Evolutionary conservation across 1,284 basidiomycete genomes (phyloP), one percentile per base, ranked within the genome.

Genomic region (Golubevia pallescens): DNA sequence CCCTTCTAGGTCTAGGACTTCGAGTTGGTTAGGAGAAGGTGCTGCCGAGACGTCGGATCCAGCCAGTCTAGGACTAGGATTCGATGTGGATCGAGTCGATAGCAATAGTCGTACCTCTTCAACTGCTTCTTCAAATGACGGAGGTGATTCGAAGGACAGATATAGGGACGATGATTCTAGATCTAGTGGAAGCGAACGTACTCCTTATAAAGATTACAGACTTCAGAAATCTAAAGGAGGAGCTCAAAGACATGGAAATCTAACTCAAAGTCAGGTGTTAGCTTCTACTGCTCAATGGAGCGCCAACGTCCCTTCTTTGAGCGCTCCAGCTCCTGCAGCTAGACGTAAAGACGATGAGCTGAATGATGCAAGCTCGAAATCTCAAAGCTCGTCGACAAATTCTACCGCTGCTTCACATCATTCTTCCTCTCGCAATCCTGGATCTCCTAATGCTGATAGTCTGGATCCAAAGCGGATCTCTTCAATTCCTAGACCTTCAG

Each of bases 291-390:
- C 65, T 24, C 59, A 63, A n/a, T 73, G 73, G 73, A 67, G 69
- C 54, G 66, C 68, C 0, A 63, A 69, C 21, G 67, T 73, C 10
- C 73, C 73, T 3, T 67, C 68, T 6, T 28, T 77, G 58, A 61
- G 64, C 16, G 63, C 73, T 13, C 75, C 75, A 8, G 68, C 68
- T 2, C 75, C 68, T 3, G 75, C 75, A 6, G 71, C 63, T 5
- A 58, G 65, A 55, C 59, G 61, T 58, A 55, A 62, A 21, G 69
- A 66, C 48, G 69, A 48, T 10, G 42, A 48, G 16, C 10, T 13
- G 42, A 48, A 48, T 13, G 42, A 13, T 48, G 8, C 42, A 48
- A 48, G 42, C 42, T 48, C 42, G 42, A 48, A 48, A 48, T 13
- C 16, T 48, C 42, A 48, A 48, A 48, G 42, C 42, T 48, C 42